These are phyloP conservation scores for Hypoxylon sp. DNA, from an alignment of 2,329 filamentous ascomycete species.

Conservation along the genomic window DNA sequence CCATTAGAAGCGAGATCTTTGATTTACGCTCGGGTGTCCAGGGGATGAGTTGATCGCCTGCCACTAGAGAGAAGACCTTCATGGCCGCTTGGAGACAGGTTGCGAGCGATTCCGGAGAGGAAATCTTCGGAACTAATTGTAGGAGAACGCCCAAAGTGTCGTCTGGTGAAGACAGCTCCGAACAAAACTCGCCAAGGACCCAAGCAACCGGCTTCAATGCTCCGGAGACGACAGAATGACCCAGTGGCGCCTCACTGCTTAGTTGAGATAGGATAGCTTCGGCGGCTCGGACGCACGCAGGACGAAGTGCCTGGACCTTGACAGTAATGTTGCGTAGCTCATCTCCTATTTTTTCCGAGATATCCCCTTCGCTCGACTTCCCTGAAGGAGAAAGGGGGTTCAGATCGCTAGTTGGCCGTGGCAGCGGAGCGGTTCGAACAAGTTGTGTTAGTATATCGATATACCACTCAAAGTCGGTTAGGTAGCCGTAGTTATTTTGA, in stretches of 20 bases:
- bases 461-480: slow-evolving; percentile 97
- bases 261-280: slow-evolving; percentile 75
- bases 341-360: slow-evolving; percentile 77
- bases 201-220: slow-evolving; percentile 81
- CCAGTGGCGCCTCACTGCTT: slow-evolving; percentile 58
- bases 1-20: slow-evolving; percentile 77
- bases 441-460: slow-evolving; percentile 88
- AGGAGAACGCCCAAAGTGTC: slow-evolving; percentile 77
- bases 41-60: slow-evolving; percentile 66
- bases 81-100: slow-evolving; percentile 83
- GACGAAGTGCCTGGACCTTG: slow-evolving; percentile 83
- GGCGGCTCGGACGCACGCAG: slow-evolving; percentile 82
- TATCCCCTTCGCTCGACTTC: slow-evolving; percentile 51
- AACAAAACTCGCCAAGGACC: slow-evolving; percentile 87
- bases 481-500: slow-evolving; percentile 82
- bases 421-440: slow-evolving; percentile 71
- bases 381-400: slow-evolving; percentile 43
- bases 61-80: slow-evolving; percentile 81
- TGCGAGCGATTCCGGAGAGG: slow-evolving; percentile 72
- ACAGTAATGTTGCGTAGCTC: slow-evolving; percentile 92
- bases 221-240: slow-evolving; percentile 66
- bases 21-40: slow-evolving; percentile 81
- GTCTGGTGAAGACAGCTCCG: slow-evolving; percentile 73
- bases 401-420: slow-evolving; percentile 50
- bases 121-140: slow-evolving; percentile 66